Evolutionary conservation across 768 basidiomycete genomes (phyloP).

Genomic region (Amanita pseudoporphyria): DNA sequence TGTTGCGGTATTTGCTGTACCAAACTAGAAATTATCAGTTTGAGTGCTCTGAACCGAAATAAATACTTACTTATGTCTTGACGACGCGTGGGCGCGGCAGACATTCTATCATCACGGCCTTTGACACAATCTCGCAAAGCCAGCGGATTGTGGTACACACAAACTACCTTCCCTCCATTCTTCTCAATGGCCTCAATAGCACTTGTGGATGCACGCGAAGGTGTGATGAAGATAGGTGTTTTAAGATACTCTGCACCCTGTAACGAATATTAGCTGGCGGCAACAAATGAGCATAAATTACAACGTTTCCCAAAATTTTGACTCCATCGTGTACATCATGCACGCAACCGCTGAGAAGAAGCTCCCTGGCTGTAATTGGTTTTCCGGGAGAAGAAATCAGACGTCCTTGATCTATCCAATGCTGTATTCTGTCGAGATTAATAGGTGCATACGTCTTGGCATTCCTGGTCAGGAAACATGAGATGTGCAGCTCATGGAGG

Average conservation of each 20-base stretch:
- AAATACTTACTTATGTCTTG: conserved; percentile 66
- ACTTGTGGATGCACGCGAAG: conserved; percentile 78
- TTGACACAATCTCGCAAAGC: conserved; percentile 74
- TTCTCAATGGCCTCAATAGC: conserved; percentile 82
- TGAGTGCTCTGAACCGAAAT: conserved; percentile 4
- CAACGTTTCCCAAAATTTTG: conserved; percentile 74
- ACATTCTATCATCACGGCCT: conserved; percentile 55
- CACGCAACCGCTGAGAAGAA: conserved; percentile 80
- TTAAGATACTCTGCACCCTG: conserved; percentile 63
- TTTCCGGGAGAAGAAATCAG: conserved; percentile 66
- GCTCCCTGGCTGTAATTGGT: conserved; percentile 81
- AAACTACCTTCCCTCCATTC: conserved; percentile 74
- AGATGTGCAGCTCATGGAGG: background rate
- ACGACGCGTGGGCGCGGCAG: conserved; percentile 79
- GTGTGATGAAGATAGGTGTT: conserved; percentile 65
- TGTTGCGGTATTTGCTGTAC: conserved; percentile 65
- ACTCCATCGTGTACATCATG: conserved; percentile 87
- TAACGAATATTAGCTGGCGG: conserved; percentile 1
- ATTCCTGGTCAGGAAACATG: conserved; percentile 35
- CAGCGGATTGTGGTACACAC: conserved; percentile 86
- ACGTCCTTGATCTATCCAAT: conserved; percentile 84
- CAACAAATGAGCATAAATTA: conserved; percentile 24
- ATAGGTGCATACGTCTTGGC: conserved; percentile 72
- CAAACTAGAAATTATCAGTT: conserved; percentile 39
- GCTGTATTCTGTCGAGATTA: conserved; percentile 80